Evolutionary conservation across 139 green algal genomes (phyloP).

Genomic region (Pleodorina starrii): DNA sequence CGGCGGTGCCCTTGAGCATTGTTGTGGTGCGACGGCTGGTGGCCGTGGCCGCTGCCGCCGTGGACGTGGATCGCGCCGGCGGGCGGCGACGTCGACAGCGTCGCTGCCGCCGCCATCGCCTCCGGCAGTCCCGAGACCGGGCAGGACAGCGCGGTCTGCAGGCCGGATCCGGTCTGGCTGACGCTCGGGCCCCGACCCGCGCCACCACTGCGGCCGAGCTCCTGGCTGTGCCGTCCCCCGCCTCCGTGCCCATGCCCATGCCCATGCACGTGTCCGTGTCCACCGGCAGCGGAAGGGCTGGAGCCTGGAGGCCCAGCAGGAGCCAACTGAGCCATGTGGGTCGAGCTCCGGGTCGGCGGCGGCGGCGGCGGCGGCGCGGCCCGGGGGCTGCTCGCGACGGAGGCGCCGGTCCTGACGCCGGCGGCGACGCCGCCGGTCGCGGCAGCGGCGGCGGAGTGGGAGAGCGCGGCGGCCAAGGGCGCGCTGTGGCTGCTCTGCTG

Average conservation of each 20-base stretch:
- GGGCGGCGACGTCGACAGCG: not conserved
- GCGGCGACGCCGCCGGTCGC: not conserved
- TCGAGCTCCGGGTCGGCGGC: not conserved
- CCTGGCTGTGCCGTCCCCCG: not conserved
- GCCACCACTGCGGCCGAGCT: not conserved
- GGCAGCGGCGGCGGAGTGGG: not conserved
- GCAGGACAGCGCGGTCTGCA: constrained; percentile 21
- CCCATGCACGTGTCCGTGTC: not conserved
- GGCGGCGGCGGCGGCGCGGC: constrained; percentile 12
- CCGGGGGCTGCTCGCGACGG: not conserved
- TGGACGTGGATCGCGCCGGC: not conserved
- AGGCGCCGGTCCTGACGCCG: not conserved
- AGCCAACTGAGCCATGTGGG: not conserved
- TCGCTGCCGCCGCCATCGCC: not conserved
- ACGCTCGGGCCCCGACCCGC: not conserved
- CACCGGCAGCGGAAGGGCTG: not conserved
- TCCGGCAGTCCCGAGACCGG: not conserved
- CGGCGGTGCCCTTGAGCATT: not conserved
- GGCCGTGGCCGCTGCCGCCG: not conserved
- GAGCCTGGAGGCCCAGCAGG: not conserved
- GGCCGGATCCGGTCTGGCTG: not conserved
- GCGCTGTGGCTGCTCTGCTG: not conserved
- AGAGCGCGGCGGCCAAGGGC: not conserved
- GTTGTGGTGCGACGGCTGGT: not conserved
- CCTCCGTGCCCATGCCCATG: not conserved